These are phyloP conservation scores for Podaxis mareebaensis DNA, from an alignment of 768 basidiomycete genomes.

Conservation along the genomic window DNA sequence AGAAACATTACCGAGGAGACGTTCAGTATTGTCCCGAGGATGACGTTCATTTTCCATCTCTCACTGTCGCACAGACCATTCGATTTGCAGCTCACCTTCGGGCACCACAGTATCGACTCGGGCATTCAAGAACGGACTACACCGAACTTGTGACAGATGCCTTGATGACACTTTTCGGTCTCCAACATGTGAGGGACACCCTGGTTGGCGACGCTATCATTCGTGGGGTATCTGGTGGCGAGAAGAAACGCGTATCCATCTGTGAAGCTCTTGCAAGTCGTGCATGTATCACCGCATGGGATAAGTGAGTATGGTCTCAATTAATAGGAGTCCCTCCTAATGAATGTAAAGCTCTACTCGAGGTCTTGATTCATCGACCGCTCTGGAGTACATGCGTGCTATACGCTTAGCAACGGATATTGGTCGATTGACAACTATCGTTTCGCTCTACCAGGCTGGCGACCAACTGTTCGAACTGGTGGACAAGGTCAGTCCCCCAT, in stretches of 20 bases:
- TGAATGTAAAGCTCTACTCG: conserved; percentile 51
- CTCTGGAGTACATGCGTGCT: conserved; percentile 69
- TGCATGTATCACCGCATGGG: conserved; percentile 62
- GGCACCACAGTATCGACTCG: conserved; percentile 55
- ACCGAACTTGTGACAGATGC: conserved; percentile 49
- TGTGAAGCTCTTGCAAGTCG: conserved; percentile 62
- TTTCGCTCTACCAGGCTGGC: conserved; percentile 85
- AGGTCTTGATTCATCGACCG: conserved; percentile 68
- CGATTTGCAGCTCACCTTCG: conserved; percentile 67
- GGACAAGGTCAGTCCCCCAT: too few relatives aligned
- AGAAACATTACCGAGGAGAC: conserved; percentile 71
- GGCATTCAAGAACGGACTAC: conserved; percentile 42
- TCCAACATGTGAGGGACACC: conserved; percentile 70
- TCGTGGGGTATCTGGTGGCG: conserved; percentile 71
- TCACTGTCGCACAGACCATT: conserved; percentile 80
- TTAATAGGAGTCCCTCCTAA: conserved; percentile 15
- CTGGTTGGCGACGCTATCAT: conserved; percentile 77
- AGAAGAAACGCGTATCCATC: conserved; percentile 82
- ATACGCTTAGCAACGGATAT: conserved; percentile 65
- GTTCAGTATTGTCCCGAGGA: conserved; percentile 83
- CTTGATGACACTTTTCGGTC: conserved; percentile 70
- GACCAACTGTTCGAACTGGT: conserved; percentile 53
- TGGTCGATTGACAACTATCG: conserved; percentile 57
- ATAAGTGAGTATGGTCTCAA: conserved; percentile 43
- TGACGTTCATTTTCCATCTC: conserved; percentile 83